Conservation (phyloP, 352 stramenopile species). For the Plasmopara viticola region DNA sequence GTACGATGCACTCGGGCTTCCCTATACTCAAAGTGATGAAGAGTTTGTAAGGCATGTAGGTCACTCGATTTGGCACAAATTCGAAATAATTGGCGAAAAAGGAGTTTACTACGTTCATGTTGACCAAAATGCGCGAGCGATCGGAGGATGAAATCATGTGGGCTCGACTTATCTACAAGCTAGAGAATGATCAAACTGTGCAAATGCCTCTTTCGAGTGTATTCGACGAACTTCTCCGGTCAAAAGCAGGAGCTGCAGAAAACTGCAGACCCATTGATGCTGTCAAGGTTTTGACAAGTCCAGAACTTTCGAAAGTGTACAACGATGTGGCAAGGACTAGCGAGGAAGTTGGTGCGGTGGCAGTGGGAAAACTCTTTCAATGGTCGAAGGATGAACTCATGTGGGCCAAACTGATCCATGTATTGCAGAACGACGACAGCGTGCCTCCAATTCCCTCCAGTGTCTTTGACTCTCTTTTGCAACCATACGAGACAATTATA, state of each 20-base stretch:
- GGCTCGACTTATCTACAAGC: not conserved
- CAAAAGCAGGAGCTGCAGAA: not conserved
- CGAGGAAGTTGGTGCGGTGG: not conserved
- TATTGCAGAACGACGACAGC: not conserved
- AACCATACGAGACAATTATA: not conserved
- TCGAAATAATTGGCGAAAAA: not conserved
- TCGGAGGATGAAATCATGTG: not conserved
- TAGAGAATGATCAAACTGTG: not conserved
- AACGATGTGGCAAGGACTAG: not conserved
- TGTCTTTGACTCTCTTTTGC: not conserved
- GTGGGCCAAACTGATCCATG: not conserved
- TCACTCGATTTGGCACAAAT: not conserved
- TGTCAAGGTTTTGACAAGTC: not conserved
- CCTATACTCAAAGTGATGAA: not conserved
- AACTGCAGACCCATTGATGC: not conserved
- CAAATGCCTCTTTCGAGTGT: not conserved
- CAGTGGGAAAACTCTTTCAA: not conserved
- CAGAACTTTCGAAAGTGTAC: not conserved
- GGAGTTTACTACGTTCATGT: not conserved
- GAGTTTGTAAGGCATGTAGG: not conserved
- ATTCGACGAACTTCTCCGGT: not conserved
- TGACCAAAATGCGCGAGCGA: not conserved
- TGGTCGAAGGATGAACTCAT: not conserved
- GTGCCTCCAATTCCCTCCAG: not conserved
- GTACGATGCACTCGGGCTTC: not conserved